A percentile compares a stretch with the other conserved stretches of the same genome.
phyloP scores from a whole-genome alignment of 768 basidiomycete species.

The Serendipita vermifera region DNA sequence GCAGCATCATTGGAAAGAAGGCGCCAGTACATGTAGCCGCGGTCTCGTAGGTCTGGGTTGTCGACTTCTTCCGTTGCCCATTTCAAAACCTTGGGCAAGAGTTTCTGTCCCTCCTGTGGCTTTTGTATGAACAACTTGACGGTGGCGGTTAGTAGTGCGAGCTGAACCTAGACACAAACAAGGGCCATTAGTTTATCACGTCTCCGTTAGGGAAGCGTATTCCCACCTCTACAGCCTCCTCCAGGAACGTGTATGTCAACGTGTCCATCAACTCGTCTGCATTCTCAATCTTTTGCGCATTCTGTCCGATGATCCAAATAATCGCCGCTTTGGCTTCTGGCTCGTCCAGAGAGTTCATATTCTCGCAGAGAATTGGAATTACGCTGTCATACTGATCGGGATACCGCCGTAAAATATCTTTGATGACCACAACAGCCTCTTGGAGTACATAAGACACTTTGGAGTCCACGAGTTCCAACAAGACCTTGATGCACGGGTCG shows the following conservation, averaged over 20 bases:
- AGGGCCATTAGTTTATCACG: not conserved
- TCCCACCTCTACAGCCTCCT: slow-evolving; percentile 83
- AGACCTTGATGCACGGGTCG: slow-evolving; percentile 76
- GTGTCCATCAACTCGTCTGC: slow-evolving; percentile 93
- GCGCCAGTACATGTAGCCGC: slow-evolving; percentile 99
- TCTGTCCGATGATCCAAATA: slow-evolving; percentile 97
- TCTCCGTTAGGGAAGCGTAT: not conserved
- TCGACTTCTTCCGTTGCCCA: slow-evolving; percentile 97
- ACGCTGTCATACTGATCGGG: slow-evolving; percentile 95
- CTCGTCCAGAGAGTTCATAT: slow-evolving; percentile 84
- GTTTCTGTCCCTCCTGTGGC: slow-evolving; percentile 61
- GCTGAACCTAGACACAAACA: slow-evolving; percentile 60
- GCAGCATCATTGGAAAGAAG: slow-evolving; percentile 86
- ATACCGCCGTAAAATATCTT: slow-evolving; percentile 94
- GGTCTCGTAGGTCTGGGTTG: slow-evolving; percentile 92
- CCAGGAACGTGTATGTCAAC: slow-evolving; percentile 72
- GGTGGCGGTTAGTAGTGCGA: slow-evolving; percentile 82
- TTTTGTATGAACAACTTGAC: slow-evolving; percentile 96
- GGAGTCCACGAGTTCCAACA: slow-evolving; percentile 78
- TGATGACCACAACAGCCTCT: slow-evolving; percentile 93
- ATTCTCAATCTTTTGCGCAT: slow-evolving; percentile 89
- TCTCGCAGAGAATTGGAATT: slow-evolving; percentile 84
- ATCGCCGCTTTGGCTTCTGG: slow-evolving; percentile 95
- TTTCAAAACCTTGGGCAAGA: slow-evolving; percentile 91
- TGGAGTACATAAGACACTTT: slow-evolving; percentile 95